A percentile compares a stretch with the other conserved stretches of the same genome.
Conservation (phyloP, 257 asterid species). For the Lantana camara region DNA sequence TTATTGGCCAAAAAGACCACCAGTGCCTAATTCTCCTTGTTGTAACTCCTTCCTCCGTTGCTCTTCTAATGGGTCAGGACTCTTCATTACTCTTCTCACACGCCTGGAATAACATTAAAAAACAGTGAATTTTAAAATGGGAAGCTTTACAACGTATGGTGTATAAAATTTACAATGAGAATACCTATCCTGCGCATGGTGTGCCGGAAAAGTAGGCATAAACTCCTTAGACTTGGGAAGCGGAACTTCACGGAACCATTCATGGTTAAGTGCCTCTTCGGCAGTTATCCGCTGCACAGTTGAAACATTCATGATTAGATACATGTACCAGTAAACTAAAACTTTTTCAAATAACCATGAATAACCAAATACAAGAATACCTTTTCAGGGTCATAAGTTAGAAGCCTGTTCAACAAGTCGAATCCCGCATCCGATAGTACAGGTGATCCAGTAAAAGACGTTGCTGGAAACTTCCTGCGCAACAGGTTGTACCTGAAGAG, state of each 20-base stretch:
- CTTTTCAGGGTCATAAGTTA: slow-evolving; percentile 80
- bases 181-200: slow-evolving; percentile 85
- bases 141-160: neutral
- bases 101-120: slow-evolving; percentile 48
- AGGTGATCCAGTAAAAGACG: slow-evolving; percentile 70
- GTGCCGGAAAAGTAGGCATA: slow-evolving; percentile 89
- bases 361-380: slow-evolving; percentile 34
- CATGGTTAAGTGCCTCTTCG: slow-evolving; percentile 76
- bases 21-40: slow-evolving; percentile 69
- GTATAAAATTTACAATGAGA: neutral
- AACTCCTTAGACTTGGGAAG: slow-evolving; percentile 83
- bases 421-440: slow-evolving; percentile 86
- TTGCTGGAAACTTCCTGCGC: slow-evolving; percentile 68
- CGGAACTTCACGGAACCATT: slow-evolving; percentile 86
- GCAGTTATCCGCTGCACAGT: slow-evolving; percentile 69
- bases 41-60: slow-evolving; percentile 72
- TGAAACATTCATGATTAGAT: slow-evolving; percentile 13
- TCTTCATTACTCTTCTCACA: slow-evolving; percentile 57
- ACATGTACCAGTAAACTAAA: slow-evolving; percentile 1
- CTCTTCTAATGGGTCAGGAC: slow-evolving; percentile 88
- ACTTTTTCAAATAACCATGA: neutral
- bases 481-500: slow-evolving; percentile 68
- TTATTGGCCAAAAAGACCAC: slow-evolving; percentile 87
- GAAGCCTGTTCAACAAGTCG: slow-evolving; percentile 80
- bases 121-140: neutral